Evolutionary conservation across 106 monocot genomes (phyloP).

Genomic region (Phalaenopsis aphrodite): DNA sequence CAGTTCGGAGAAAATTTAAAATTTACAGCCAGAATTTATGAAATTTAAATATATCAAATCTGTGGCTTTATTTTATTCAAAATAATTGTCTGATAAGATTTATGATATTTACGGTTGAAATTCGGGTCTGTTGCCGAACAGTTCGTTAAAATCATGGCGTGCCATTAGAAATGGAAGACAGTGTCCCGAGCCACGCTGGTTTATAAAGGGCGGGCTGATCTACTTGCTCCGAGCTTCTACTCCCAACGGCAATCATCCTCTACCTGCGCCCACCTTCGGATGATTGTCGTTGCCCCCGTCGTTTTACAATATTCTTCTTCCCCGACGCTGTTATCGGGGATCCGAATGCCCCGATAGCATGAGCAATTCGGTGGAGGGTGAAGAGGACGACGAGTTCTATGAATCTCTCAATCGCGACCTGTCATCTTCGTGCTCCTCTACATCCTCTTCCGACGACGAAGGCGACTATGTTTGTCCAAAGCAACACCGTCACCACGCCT

Average conservation of each 20-base stretch:
- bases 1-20: no score
- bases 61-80: no score
- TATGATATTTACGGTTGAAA: no score
- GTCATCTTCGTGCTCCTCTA: constrained; percentile 85
- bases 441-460: constrained; percentile 58
- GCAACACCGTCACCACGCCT: constrained; percentile 9
- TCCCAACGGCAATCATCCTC: neutral
- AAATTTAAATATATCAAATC: no score
- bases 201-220: neutral
- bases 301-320: neutral
- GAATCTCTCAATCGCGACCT: constrained; percentile 81
- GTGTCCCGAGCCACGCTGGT: no score
- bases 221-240: neutral
- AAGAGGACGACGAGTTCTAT: constrained; percentile 48
- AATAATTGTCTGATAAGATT: no score
- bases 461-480: constrained; percentile 1
- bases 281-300: neutral
- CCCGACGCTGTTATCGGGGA: neutral
- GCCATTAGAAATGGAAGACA: no score
- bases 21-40: no score
- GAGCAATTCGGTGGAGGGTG: constrained; percentile 24
- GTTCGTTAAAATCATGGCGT: no score
- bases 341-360: constrained; percentile 7
- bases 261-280: neutral
- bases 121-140: no score